phyloP scores from a whole-genome alignment of 371 early-diverging fungal genomes.

The Mortierella sp. region DNA sequence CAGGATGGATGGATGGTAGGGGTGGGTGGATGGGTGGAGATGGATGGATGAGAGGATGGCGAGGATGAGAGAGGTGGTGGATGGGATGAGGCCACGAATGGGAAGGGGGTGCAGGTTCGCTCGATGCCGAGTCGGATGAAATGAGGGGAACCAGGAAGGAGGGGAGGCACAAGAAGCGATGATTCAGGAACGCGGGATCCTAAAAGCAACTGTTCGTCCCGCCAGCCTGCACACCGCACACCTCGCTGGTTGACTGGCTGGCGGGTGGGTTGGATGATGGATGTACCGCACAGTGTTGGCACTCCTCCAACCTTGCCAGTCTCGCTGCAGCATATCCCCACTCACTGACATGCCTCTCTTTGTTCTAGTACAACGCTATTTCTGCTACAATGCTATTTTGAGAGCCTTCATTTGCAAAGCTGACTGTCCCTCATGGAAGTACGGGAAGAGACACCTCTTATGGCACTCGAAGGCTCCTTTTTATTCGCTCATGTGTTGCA shows the following conservation, averaged over 20 bases:
- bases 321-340: no score
- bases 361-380: no score
- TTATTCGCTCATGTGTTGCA: no score
- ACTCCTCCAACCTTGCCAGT: no score
- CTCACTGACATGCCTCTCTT: no score
- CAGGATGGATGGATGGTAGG: conserved; percentile 7
- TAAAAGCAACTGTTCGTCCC: conserved; percentile 1
- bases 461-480: no score
- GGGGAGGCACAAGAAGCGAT: conserved; percentile 30
- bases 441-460: no score
- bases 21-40: not conserved
- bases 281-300: no score
- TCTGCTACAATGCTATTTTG: conserved; percentile 1
- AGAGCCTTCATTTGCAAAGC: conserved; percentile 8
- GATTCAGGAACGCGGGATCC: conserved; percentile 16
- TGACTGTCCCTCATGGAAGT: no score
- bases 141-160: conserved; percentile 39
- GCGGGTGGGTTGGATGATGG: no score
- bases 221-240: not conserved
- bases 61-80: not conserved
- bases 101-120: conserved; percentile 25
- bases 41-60: conserved; percentile 4
- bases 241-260: no score
- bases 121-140: conserved; percentile 25
- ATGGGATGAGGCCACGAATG: not conserved